Conservation (phyloP, 768 basidiomycete genomes). For the Glaciozyma antarctica region DNA sequence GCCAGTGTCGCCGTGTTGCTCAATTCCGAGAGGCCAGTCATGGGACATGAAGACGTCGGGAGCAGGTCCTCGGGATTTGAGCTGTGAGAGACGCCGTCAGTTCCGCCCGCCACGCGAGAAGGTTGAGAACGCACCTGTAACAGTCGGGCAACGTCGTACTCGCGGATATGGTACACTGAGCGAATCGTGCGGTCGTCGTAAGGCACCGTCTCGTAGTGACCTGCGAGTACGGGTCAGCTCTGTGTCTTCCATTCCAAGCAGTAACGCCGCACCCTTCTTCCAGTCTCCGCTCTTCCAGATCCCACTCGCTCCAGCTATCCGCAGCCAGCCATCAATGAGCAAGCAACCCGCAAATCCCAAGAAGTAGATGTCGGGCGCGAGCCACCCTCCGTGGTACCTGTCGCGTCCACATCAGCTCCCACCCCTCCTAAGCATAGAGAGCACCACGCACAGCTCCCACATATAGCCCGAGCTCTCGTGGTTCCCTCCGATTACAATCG, state of each 20-base stretch:
- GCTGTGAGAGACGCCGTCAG: conserved; percentile 1
- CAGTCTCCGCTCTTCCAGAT: conserved; percentile 79
- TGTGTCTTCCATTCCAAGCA: too few species aligned
- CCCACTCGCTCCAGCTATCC: conserved; percentile 83
- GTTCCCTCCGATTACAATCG: conserved; percentile 92
- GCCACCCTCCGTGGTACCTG: conserved; percentile 93
- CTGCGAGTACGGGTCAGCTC: conserved; percentile 29
- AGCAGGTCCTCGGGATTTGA: conserved; percentile 11
- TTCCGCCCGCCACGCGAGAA: not conserved
- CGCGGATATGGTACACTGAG: conserved; percentile 82
- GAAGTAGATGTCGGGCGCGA: conserved; percentile 94
- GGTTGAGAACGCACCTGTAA: conserved; percentile 45
- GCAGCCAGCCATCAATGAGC: conserved; percentile 65
- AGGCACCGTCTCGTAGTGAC: conserved; percentile 71
- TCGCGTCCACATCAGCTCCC: not conserved
- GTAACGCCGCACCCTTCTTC: conserved; percentile 44
- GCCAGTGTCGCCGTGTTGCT: conserved; percentile 61
- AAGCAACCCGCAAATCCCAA: conserved; percentile 85
- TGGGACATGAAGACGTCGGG: conserved; percentile 81
- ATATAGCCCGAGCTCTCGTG: conserved; percentile 95
- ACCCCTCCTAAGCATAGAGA: not conserved
- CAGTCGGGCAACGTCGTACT: conserved; percentile 69
- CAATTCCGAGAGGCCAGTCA: conserved; percentile 88
- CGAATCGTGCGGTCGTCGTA: conserved; percentile 63
- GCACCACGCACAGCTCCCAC: conserved; percentile 74